Evolutionary conservation across 192 early-diverging fungal genomes (phyloP).

Genomic region (Coemansia sp.): DNA sequence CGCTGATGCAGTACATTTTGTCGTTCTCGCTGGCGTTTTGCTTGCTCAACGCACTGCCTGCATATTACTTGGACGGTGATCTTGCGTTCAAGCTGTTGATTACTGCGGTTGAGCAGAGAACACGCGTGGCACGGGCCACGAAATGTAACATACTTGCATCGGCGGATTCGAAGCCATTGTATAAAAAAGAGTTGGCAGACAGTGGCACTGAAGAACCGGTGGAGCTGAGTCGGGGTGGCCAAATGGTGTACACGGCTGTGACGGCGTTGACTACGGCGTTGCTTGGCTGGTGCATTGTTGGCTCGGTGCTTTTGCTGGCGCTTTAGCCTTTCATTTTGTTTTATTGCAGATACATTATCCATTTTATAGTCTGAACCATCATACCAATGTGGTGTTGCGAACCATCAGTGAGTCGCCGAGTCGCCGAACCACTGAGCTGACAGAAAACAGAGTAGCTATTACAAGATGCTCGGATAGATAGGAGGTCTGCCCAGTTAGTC

Average conservation of each 20-base stretch:
- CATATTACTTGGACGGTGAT: constrained; percentile 39
- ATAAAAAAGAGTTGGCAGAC: not conserved
- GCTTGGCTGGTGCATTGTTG: constrained; percentile 34
- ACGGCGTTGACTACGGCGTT: constrained; percentile 23
- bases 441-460: too few relatives aligned
- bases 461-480: too few relatives aligned
- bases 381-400: too few relatives aligned
- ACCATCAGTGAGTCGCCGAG: too few relatives aligned
- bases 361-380: too few relatives aligned
- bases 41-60: constrained; percentile 40
- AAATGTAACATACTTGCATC: not conserved
- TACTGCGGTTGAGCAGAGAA: constrained; percentile 3
- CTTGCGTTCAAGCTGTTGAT: constrained; percentile 23
- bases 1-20: constrained; percentile 35
- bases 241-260: not conserved
- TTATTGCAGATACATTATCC: not conserved
- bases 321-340: constrained; percentile 7
- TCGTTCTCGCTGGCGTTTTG: constrained; percentile 43
- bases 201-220: not conserved
- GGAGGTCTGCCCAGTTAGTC: too few relatives aligned
- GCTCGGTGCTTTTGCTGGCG: constrained; percentile 19
- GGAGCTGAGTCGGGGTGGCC: not conserved
- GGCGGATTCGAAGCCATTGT: not conserved
- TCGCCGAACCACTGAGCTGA: too few relatives aligned
- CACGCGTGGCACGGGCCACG: not conserved